Conservation (phyloP, 1,284 basidiomycete species). For the Lignosus rhinocerotis region DNA sequence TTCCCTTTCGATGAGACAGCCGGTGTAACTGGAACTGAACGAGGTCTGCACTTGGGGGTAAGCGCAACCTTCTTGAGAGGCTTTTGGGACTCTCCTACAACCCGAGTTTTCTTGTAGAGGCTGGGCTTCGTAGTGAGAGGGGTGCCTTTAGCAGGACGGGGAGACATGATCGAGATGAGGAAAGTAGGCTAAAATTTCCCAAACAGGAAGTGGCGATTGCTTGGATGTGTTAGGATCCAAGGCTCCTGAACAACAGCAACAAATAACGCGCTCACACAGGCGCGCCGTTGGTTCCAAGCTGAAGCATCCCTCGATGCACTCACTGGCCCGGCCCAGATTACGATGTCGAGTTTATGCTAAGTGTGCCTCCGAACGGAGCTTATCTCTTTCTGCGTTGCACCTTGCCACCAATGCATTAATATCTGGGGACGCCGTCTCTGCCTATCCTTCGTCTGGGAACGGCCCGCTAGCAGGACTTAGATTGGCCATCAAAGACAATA, state of each 20-base stretch:
- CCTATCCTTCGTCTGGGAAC: constrained; percentile 4
- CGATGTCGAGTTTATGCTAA: constrained; percentile 33
- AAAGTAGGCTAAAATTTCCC: constrained; percentile 19
- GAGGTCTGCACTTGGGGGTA: background rate
- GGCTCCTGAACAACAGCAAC: constrained; percentile 25
- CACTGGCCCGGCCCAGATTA: constrained; percentile 3
- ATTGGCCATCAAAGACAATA: constrained; percentile 86
- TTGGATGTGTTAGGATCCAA: constrained; percentile 30
- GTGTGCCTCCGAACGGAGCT: background rate
- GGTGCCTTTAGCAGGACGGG: constrained; percentile 7
- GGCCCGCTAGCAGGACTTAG: constrained; percentile 42
- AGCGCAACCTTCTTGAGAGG: constrained; percentile 1
- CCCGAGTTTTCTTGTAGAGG: constrained; percentile 18
- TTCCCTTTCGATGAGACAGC: constrained; percentile 19
- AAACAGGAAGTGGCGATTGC: constrained; percentile 22
- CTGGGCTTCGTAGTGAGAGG: constrained; percentile 11
- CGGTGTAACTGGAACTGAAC: background rate
- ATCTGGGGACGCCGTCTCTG: constrained; percentile 8
- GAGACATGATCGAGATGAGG: background rate
- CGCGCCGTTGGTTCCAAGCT: background rate
- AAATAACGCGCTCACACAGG: constrained; percentile 19
- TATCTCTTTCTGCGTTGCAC: background rate
- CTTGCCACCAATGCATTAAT: constrained; percentile 53
- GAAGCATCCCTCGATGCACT: constrained; percentile 9
- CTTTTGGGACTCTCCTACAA: constrained; percentile 1